phyloP scores from a whole-genome alignment of 192 early-diverging fungal genomes.

The Rhizophagus clarus region DNA sequence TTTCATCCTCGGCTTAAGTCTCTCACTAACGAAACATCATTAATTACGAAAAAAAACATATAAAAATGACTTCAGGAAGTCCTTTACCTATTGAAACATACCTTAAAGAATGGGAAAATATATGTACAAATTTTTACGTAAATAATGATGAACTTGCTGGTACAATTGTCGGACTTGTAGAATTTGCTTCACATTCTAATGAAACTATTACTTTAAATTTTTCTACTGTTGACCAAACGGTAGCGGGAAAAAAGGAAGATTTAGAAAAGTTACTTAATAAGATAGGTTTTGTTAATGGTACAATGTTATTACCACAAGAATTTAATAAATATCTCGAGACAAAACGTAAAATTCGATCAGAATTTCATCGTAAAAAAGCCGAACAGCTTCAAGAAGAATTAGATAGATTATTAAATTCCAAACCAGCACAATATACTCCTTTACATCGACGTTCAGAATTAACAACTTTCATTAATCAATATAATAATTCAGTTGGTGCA shows the following conservation, averaged over 20 bases:
- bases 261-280: not conserved
- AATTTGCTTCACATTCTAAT: conserved; percentile 28
- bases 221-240: not conserved
- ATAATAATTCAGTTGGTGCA: conserved; percentile 17
- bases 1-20: no score
- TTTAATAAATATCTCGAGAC: conserved; percentile 2
- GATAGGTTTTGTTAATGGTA: conserved; percentile 10
- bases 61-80: conserved; percentile 1
- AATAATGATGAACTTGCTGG: conserved; percentile 6
- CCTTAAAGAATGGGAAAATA: conserved; percentile 1
- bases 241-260: not conserved
- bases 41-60: no score
- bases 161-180: conserved; percentile 8
- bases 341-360: conserved; percentile 21
- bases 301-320: conserved; percentile 5
- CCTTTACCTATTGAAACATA: not conserved
- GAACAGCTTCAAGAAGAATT: conserved; percentile 8
- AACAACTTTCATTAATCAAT: conserved; percentile 10
- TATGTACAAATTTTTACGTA: conserved; percentile 3
- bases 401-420: conserved; percentile 14
- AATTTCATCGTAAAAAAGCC: conserved; percentile 19
- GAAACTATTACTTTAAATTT: conserved; percentile 4
- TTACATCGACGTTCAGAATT: conserved; percentile 14
- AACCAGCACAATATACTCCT: conserved; percentile 20
- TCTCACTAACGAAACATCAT: no score